Evolutionary conservation across 768 basidiomycete genomes (phyloP).

Genomic region (Mycena pura): DNA sequence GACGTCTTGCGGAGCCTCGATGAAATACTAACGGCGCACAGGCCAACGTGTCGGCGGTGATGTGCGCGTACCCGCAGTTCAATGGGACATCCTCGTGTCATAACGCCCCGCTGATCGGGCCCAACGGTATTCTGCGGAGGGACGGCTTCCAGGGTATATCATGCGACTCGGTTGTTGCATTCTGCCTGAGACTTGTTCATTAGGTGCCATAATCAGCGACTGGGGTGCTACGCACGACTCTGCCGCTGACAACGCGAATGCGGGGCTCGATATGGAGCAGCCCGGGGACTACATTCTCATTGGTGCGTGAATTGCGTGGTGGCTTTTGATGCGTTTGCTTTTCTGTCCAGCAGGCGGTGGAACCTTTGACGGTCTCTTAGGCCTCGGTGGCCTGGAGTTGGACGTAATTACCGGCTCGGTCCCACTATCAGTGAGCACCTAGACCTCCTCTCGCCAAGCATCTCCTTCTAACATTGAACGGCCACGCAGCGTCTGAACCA

Average conservation of each 20-base stretch:
- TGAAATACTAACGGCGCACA: no score
- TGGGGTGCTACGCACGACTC: constrained; percentile 29
- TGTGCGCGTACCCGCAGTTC: constrained; percentile 40
- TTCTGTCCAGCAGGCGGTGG: not conserved
- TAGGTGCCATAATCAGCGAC: constrained; percentile 20
- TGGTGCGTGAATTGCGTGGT: no score
- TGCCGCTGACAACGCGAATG: constrained; percentile 26
- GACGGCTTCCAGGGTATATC: constrained; percentile 22
- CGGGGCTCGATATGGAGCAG: constrained; percentile 31
- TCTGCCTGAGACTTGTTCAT: not conserved
- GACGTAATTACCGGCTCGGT: not conserved
- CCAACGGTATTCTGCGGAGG: constrained; percentile 7
- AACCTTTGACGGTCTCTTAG: not conserved
- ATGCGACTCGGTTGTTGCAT: not conserved
- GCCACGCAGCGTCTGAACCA: constrained; percentile 45
- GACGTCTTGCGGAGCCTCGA: no score
- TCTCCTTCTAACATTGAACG: not conserved
- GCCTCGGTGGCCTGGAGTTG: constrained; percentile 28
- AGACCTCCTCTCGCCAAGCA: not conserved
- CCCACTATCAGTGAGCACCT: not conserved
- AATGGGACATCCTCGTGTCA: constrained; percentile 54
- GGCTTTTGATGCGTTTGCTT: no score
- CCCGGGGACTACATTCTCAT: constrained; percentile 45
- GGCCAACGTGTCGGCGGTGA: constrained; percentile 43
- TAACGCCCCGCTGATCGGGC: constrained; percentile 41